A percentile compares a stretch with the other conserved stretches of the same genome.
Evolutionary conservation across 2,329 filamentous ascomycete genomes (phyloP).

Genomic region (Aspergillus neotritici): DNA sequence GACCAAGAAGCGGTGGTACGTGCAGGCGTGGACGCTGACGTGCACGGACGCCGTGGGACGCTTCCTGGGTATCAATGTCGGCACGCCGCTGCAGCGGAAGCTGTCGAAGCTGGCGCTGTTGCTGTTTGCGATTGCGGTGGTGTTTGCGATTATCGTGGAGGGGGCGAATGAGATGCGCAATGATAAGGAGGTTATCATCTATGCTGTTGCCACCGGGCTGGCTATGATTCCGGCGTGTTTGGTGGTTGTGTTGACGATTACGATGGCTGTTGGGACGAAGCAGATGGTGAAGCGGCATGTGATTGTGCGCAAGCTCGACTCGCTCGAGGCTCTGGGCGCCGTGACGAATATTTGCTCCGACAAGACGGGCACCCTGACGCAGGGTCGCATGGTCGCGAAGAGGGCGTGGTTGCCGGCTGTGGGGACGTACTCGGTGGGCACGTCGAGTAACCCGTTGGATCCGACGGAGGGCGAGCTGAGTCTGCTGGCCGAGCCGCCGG

Average conservation of each 20-base stretch:
- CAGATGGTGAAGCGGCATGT: slow-evolving; percentile 54
- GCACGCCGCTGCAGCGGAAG: slow-evolving; percentile 64
- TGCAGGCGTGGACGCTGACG: slow-evolving; percentile 49
- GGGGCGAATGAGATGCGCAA: slow-evolving; percentile 56
- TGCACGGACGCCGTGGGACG: slow-evolving; percentile 54
- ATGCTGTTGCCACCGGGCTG: slow-evolving; percentile 55
- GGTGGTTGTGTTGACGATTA: slow-evolving; percentile 62
- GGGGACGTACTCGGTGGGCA: slow-evolving; percentile 54
- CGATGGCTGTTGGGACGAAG: slow-evolving; percentile 58
- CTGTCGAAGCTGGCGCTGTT: slow-evolving; percentile 62
- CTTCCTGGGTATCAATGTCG: slow-evolving; percentile 63
- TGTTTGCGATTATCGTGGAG: slow-evolving; percentile 65
- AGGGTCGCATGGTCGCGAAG: slow-evolving; percentile 60
- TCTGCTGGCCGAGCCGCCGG: slow-evolving; percentile 32
- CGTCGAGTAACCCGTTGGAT: slow-evolving; percentile 52
- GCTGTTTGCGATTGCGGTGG: slow-evolving; percentile 60
- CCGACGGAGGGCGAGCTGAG: slow-evolving; percentile 49
- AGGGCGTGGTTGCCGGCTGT: slow-evolving; percentile 55
- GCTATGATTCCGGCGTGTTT: slow-evolving; percentile 60
- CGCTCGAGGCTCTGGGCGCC: slow-evolving; percentile 56
- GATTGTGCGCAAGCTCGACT: slow-evolving; percentile 54
- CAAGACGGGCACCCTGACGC: slow-evolving; percentile 57
- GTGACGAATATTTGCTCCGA: slow-evolving; percentile 56
- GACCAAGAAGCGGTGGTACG: slow-evolving; percentile 50
- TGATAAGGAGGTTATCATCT: slow-evolving; percentile 58